A percentile compares a stretch with the other conserved stretches of the same genome.
Conservation (phyloP, 768 basidiomycete genomes). For the Pulveroboletus sp. region DNA sequence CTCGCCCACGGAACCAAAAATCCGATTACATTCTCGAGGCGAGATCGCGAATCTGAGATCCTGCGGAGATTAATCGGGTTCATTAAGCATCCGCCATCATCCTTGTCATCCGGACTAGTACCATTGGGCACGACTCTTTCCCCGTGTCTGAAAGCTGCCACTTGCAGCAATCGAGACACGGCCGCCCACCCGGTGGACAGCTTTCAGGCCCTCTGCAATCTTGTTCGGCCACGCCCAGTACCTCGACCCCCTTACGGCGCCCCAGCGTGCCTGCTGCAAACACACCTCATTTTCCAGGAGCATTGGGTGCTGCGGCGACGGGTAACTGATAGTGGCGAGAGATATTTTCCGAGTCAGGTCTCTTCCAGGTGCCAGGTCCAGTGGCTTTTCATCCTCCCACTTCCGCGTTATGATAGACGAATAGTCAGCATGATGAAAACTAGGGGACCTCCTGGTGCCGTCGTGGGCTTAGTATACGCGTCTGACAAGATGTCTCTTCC, state of each 20-base stretch:
- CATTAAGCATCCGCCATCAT: background rate
- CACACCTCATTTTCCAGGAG: too few species aligned
- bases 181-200: background rate
- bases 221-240: too few species aligned
- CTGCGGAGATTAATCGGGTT: slow-evolving; percentile 20
- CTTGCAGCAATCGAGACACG: background rate
- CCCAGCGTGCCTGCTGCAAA: too few species aligned
- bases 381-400: background rate
- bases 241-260: too few species aligned
- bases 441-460: too few species aligned
- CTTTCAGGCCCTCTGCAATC: too few species aligned
- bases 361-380: background rate
- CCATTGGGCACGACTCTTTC: slow-evolving; percentile 1
- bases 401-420: background rate
- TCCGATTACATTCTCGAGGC: slow-evolving; percentile 18
- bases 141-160: background rate
- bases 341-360: background rate
- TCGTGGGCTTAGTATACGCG: background rate
- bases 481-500: background rate
- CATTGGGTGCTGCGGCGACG: background rate
- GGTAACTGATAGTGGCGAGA: background rate
- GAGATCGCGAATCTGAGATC: slow-evolving; percentile 28
- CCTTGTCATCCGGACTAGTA: slow-evolving; percentile 15
- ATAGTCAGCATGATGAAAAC: background rate
- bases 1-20: slow-evolving; percentile 11